Conservation (phyloP, 352 stramenopile species). For the Globisporangium viniferum region DNA sequence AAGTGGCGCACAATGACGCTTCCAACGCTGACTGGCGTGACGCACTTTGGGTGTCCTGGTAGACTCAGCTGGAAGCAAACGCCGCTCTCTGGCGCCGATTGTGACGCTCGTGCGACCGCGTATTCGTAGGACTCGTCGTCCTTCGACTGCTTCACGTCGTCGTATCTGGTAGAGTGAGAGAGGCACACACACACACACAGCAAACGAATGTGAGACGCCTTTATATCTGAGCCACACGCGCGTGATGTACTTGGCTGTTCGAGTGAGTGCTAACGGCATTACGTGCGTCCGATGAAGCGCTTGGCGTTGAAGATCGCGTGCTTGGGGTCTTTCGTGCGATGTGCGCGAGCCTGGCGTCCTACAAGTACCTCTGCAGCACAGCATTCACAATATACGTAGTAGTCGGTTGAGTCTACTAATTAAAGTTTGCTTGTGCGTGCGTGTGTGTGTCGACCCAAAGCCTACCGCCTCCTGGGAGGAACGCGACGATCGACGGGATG, state of each 20-base stretch:
- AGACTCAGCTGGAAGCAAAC: slow-evolving; percentile 51
- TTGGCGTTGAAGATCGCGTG: slow-evolving; percentile 81
- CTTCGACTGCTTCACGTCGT: slow-evolving; percentile 22
- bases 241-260: background rate
- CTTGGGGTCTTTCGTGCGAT: slow-evolving; percentile 47
- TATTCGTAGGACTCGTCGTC: slow-evolving; percentile 48
- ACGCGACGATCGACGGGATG: slow-evolving; percentile 66
- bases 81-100: slow-evolving; percentile 14
- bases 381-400: background rate
- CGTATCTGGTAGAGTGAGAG: slow-evolving; percentile 20
- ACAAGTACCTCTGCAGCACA: slow-evolving; percentile 35
- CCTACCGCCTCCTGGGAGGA: slow-evolving; percentile 34
- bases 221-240: background rate
- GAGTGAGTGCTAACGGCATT: background rate
- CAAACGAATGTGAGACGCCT: background rate
- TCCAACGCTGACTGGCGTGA: slow-evolving; percentile 46
- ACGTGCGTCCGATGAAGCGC: slow-evolving; percentile 63
- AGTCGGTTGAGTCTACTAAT: background rate
- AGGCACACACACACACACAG: background rate
- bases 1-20: slow-evolving; percentile 42
- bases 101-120: slow-evolving; percentile 16
- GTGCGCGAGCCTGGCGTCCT: slow-evolving; percentile 38
- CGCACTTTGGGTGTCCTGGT: slow-evolving; percentile 35
- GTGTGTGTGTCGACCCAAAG: too few species aligned
- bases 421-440: too few species aligned